phyloP scores from a whole-genome alignment of 2,329 filamentous ascomycete species.

The Cordyceps javanica region DNA sequence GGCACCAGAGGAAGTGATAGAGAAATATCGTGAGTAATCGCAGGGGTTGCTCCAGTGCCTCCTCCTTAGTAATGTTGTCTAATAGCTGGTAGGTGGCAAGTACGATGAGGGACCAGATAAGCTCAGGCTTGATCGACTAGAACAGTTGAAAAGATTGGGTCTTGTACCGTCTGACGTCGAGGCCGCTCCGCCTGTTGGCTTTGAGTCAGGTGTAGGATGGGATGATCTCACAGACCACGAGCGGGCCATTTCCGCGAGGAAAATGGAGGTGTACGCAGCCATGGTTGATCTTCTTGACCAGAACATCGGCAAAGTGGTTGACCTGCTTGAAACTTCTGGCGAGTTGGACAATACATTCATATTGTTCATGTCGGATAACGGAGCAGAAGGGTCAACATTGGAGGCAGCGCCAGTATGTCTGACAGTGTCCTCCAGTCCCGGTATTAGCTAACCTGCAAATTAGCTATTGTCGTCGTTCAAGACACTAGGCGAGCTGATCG shows the following conservation, averaged over 20 bases:
- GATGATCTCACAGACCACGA: constrained; percentile 11
- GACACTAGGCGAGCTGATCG: not conserved
- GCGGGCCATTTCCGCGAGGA: constrained; percentile 13
- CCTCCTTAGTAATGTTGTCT: not conserved
- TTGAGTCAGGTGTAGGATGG: constrained; percentile 16
- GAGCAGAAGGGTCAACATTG: constrained; percentile 48
- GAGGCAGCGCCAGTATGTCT: constrained; percentile 48
- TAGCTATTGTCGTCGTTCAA: not conserved
- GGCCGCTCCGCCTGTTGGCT: constrained; percentile 13
- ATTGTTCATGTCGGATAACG: constrained; percentile 49
- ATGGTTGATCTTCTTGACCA: constrained; percentile 49
- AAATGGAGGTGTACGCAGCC: constrained; percentile 40
- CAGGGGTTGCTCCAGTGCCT: not conserved
- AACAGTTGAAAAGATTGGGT: constrained; percentile 35
- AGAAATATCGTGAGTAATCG: constrained; percentile 31
- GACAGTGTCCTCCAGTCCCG: not conserved
- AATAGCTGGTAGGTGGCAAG: constrained; percentile 24
- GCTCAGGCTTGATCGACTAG: constrained; percentile 36
- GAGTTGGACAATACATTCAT: constrained; percentile 50
- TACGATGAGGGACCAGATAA: constrained; percentile 45
- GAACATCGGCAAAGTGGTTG: constrained; percentile 43
- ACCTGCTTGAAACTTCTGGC: constrained; percentile 38
- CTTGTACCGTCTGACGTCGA: constrained; percentile 28
- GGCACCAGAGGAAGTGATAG: constrained; percentile 38
- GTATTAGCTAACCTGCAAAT: not conserved